A percentile compares a stretch with the other conserved stretches of the same genome.
phyloP scores from a whole-genome alignment of 768 basidiomycete genomes.

The Suillus sp. region DNA sequence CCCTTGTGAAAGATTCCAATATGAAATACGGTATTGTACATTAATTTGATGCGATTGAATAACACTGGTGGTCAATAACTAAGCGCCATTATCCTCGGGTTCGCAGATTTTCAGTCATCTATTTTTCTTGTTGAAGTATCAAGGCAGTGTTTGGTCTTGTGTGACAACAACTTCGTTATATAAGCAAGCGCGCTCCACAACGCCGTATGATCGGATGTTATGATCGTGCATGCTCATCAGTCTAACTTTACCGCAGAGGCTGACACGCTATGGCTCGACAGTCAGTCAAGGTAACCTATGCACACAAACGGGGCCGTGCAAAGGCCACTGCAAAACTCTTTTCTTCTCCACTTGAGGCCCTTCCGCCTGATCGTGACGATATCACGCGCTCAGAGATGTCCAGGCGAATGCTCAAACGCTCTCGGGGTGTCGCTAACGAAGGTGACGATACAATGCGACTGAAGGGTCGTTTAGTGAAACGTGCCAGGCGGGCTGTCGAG shows the following conservation, averaged over 20 bases:
- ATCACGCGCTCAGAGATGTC: conserved; percentile 44
- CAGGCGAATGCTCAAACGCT: conserved; percentile 49
- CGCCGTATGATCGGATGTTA: background rate
- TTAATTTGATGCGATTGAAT: too few relatives aligned
- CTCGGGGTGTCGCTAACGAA: conserved; percentile 35
- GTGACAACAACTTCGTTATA: conserved; percentile 20
- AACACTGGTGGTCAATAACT: too few relatives aligned
- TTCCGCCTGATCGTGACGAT: conserved; percentile 32
- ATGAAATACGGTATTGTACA: too few relatives aligned
- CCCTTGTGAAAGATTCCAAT: too few relatives aligned
- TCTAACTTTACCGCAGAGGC: background rate
- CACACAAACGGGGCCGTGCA: conserved; percentile 34
- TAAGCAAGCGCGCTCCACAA: conserved; percentile 18
- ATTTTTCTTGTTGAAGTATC: too few relatives aligned
- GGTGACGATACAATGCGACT: conserved; percentile 18
- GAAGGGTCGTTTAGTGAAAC: conserved; percentile 36
- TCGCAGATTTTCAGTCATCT: too few relatives aligned
- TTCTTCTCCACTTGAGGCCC: conserved; percentile 33
- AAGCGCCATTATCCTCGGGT: too few relatives aligned
- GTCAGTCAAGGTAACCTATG: conserved; percentile 31
- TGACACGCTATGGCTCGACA: conserved; percentile 12
- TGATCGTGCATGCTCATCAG: background rate
- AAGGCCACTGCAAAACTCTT: conserved; percentile 14
- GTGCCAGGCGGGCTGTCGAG: conserved; percentile 30
- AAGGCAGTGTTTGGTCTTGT: conserved; percentile 13